phyloP scores from a whole-genome alignment of 495 filamentous ascomycete species.

The Neurospora sp. region DNA sequence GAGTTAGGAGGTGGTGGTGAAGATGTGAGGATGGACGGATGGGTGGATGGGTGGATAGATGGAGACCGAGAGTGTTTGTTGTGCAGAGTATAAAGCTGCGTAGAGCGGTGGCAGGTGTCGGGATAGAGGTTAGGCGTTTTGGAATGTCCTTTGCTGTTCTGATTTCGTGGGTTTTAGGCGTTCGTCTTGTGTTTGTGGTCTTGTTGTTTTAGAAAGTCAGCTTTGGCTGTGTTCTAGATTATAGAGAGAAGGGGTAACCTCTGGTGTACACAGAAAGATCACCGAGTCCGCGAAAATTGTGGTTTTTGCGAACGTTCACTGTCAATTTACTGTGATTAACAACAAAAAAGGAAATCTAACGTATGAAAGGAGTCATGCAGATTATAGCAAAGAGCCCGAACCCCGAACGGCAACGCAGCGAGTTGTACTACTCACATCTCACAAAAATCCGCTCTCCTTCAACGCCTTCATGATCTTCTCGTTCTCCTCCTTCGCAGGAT shows the following conservation, averaged over 20 bases:
- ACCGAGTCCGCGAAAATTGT: neutral
- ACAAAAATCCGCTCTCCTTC: constrained; percentile 30
- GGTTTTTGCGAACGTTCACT: neutral
- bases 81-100: neutral
- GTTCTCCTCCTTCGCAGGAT: constrained; percentile 10
- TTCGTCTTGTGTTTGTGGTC: neutral
- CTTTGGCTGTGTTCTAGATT: neutral
- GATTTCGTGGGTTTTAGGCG: neutral
- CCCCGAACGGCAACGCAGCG: neutral
- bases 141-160: neutral
- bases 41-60: neutral
- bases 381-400: neutral
- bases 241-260: neutral
- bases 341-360: neutral
- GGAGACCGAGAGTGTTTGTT: neutral
- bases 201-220: neutral
- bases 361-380: neutral
- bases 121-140: neutral
- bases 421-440: constrained; percentile 8
- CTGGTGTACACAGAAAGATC: neutral
- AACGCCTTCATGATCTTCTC: constrained; percentile 23
- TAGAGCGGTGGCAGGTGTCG: neutral
- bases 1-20: constrained; percentile 8
- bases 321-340: neutral
- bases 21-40: neutral